A percentile compares a stretch with the other conserved stretches of the same genome.
These are phyloP conservation scores for Pestalotiopsis sp. DNA, from an alignment of 2,329 filamentous ascomycete genomes.

Conservation along the genomic window DNA sequence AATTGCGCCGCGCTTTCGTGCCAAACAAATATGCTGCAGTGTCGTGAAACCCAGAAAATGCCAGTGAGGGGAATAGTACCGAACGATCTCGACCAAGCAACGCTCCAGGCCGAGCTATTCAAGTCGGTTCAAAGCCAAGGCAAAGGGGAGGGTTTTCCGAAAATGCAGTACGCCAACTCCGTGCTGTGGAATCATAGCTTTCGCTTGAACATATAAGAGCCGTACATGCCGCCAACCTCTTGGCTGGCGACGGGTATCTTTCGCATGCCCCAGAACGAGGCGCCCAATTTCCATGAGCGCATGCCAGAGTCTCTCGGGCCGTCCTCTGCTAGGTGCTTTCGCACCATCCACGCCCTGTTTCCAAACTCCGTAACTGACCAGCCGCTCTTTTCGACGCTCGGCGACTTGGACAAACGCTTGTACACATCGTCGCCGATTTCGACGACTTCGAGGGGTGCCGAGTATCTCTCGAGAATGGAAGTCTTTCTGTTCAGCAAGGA, in stretches of 20 bases:
- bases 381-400: slow-evolving; percentile 62
- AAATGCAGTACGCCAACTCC: not conserved
- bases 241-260: slow-evolving; percentile 91
- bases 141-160: not conserved
- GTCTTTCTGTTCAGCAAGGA: slow-evolving; percentile 54
- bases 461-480: slow-evolving; percentile 59
- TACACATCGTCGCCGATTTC: slow-evolving; percentile 74
- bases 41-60: not conserved
- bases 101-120: not conserved
- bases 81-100: not conserved
- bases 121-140: not conserved
- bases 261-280: slow-evolving; percentile 82
- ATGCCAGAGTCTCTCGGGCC: slow-evolving; percentile 56
- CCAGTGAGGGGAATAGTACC: not conserved
- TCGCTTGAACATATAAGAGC: slow-evolving; percentile 67
- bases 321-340: slow-evolving; percentile 43
- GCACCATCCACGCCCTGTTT: slow-evolving; percentile 68
- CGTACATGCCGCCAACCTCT: slow-evolving; percentile 94
- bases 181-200: slow-evolving; percentile 38
- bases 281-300: slow-evolving; percentile 81
- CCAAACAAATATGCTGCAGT: not conserved
- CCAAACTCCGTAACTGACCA: slow-evolving; percentile 76
- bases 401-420: slow-evolving; percentile 64
- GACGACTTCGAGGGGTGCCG: slow-evolving; percentile 74
- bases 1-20: slow-evolving; percentile 1